Evolutionary conservation across 2,329 filamentous ascomycete genomes (phyloP), one percentile per base, ranked within the genome.

Genomic region (Alternaria sp.): DNA sequence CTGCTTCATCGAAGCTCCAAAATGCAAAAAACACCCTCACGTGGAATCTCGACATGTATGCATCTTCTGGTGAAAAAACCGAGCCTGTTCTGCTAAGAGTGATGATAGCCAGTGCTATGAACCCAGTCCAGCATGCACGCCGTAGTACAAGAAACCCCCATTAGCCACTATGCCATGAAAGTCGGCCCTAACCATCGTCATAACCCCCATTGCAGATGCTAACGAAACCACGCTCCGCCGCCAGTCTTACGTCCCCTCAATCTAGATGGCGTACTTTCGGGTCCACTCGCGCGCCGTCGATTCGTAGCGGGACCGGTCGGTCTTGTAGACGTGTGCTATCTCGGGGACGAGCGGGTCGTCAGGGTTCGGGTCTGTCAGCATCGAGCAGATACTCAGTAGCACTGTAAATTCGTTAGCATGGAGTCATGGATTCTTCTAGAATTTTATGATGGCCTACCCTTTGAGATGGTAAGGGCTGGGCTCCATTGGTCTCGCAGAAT

Each of bases 261-360:
- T 17, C 72, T 88, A 98, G 81, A 98, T 95, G 77, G 95, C 95
- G 80, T 98, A 98, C 86, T 99, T 99, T 80, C 94, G 88, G 74
- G 95, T 99, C 95, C 95, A 99, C 84, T 99, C 95, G 72, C 94
- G 86, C 62, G 95, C 95, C 58, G 93, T 98, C 68, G 92, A 91
- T 84, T 99, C 95, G 81, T 99, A 99, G 80, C 93, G 87, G 73
- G 91, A 88, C 72, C 93, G 91, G 81, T 99, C 95, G 68, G 94
- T 97, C 89, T 99, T 99, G 91, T 99, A 99, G 78, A 98, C 93
- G 78, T 99, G 95, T 74, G 95, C 95, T 75, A 99, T 99, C 84
- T 99, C 95, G 66, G 95, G 95, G 62, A 99, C 95, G 70, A 99
- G 89, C 77, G 95, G 95, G 81, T 99, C 95, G 80, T 99, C 95